A percentile compares a stretch with the other conserved stretches of the same genome.
Conservation (phyloP, 164 flowering plant species). For the Tetrastigma voinierianum region DNA sequence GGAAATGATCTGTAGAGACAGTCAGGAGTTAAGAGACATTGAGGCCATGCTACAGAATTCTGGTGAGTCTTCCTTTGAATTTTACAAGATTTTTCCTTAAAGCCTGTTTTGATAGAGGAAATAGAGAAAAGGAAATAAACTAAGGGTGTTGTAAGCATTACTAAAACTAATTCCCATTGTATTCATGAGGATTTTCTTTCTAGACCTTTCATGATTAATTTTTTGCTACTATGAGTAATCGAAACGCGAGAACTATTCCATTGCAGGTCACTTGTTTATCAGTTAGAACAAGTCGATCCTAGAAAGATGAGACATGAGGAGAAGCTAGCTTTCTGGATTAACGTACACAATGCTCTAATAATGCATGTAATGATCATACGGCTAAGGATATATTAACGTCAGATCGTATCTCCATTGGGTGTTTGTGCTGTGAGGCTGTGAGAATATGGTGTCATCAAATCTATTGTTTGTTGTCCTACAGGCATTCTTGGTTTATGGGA, state of each 20-base stretch:
- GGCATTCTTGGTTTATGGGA: conserved; percentile 62
- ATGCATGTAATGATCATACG: conserved; percentile 53
- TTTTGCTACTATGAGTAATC: not conserved
- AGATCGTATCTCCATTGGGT: not conserved
- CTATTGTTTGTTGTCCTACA: conserved; percentile 11
- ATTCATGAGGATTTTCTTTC: not conserved
- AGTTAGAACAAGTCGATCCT: conserved; percentile 39
- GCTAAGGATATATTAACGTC: not conserved
- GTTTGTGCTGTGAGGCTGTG: not conserved
- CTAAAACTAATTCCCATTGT: too few relatives aligned
- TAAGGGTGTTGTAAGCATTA: too few relatives aligned
- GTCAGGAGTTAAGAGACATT: conserved; percentile 28
- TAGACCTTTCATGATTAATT: too few relatives aligned
- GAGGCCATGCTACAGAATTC: conserved; percentile 38
- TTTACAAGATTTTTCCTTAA: too few relatives aligned
- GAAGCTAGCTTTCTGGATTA: conserved; percentile 74
- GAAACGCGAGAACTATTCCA: not conserved
- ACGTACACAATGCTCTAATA: conserved; percentile 62
- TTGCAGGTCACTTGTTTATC: conserved; percentile 45
- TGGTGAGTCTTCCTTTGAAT: conserved; percentile 36
- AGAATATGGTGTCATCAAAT: not conserved
- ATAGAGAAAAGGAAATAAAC: not conserved
- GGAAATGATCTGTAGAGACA: conserved; percentile 38
- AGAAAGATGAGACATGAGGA: conserved; percentile 51
- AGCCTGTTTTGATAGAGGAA: not conserved